Conservation (phyloP, 495 filamentous ascomycete species). For the Oleoguttula mirabilis region DNA sequence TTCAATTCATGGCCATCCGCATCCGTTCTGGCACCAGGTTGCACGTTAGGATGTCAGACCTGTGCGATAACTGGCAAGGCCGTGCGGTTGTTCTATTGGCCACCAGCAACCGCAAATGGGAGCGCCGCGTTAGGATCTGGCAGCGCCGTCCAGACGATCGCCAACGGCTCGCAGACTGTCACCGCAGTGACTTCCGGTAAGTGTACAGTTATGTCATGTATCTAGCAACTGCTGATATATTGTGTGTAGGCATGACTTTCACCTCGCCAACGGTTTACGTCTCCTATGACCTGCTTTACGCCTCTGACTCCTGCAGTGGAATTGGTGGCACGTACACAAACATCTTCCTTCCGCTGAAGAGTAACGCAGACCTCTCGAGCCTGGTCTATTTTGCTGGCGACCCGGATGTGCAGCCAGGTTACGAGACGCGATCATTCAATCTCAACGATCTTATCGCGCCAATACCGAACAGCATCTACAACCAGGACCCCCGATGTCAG, state of each 20-base stretch:
- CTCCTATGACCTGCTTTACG: slow-evolving; percentile 7
- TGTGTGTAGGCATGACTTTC: slow-evolving; percentile 1
- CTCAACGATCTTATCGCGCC: slow-evolving; percentile 8
- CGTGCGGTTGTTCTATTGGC: slow-evolving; percentile 8
- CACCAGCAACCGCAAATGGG: not conserved
- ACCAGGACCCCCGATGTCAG: slow-evolving; percentile 7
- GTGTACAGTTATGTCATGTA: too few relatives aligned
- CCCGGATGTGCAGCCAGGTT: not conserved
- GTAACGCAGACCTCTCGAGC: slow-evolving; percentile 1
- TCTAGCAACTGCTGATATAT: too few relatives aligned
- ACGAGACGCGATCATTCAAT: slow-evolving; percentile 2
- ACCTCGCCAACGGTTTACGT: slow-evolving; percentile 13
- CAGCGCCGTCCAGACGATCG: not conserved
- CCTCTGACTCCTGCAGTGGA: slow-evolving; percentile 11
- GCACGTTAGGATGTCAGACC: slow-evolving; percentile 5
- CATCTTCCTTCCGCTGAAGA: slow-evolving; percentile 6
- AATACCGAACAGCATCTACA: slow-evolving; percentile 10
- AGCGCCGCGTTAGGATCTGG: too few relatives aligned
- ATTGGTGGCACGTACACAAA: slow-evolving; percentile 5
- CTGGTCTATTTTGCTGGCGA: slow-evolving; percentile 1
- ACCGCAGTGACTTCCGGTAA: too few relatives aligned
- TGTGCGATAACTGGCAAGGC: slow-evolving; percentile 6
- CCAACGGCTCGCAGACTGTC: not conserved
- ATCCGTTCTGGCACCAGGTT: not conserved
- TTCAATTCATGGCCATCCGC: slow-evolving; percentile 2